Conservation (phyloP, 768 basidiomycete genomes). For the Naganishia onofrii region DNA sequence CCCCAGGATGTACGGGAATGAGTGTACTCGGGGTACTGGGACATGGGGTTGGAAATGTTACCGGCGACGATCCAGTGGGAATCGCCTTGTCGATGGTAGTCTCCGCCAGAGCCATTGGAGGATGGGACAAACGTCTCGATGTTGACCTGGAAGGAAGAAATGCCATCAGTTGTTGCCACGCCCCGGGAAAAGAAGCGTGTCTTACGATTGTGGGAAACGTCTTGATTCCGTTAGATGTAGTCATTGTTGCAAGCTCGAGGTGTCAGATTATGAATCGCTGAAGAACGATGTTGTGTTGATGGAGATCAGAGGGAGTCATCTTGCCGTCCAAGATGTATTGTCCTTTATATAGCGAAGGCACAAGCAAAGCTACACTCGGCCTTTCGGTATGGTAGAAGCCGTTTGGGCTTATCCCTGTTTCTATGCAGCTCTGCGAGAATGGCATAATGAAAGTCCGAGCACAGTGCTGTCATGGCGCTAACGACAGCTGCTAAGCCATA, state of each 20-base stretch:
- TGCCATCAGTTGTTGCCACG: no score
- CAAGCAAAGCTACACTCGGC: no score
- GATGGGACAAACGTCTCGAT: conserved; percentile 54
- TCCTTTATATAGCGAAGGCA: no score
- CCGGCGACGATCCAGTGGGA: conserved; percentile 53
- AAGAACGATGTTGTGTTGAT: neutral
- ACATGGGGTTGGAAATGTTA: conserved; percentile 53
- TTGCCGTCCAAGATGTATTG: neutral
- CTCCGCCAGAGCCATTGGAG: conserved; percentile 51
- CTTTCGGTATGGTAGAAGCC: no score
- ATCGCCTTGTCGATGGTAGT: conserved; percentile 48
- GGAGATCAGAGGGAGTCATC: neutral
- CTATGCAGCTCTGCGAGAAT: no score
- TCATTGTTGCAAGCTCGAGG: neutral
- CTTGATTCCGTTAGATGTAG: conserved; percentile 21
- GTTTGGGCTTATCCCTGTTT: no score
- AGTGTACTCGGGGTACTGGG: conserved; percentile 49
- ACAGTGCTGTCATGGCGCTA: no score
- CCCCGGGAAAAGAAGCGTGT: no score
- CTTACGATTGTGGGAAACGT: conserved; percentile 31
- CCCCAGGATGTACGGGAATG: conserved; percentile 52
- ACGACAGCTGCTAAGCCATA: no score
- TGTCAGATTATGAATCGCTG: neutral
- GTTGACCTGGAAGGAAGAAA: conserved; percentile 36
- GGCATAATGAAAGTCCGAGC: no score